phyloP scores from a whole-genome alignment of 345 rosid species.

The Turnera subulata region DNA sequence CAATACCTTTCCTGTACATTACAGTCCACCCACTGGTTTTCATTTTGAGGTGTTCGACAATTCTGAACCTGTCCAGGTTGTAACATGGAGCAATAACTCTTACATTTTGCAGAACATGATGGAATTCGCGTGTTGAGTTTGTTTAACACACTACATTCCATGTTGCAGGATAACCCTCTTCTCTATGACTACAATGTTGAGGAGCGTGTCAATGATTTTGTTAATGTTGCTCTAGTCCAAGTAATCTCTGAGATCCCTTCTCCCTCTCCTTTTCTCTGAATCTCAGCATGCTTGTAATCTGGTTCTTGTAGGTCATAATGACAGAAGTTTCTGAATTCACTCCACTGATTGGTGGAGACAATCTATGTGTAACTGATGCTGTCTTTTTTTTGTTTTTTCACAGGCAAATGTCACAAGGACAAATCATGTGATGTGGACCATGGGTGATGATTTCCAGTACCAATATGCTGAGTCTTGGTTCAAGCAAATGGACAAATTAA shows the following conservation, averaged over 20 bases:
- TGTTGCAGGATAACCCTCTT: not conserved
- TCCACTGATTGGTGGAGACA: not conserved
- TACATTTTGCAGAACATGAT: too few relatives aligned
- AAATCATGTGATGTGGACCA: conserved; percentile 1
- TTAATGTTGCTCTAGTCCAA: not conserved
- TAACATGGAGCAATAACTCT: not conserved
- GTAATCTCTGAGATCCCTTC: not conserved
- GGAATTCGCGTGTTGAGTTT: not conserved
- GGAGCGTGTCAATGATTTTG: not conserved
- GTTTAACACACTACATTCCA: not conserved
- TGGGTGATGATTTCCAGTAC: not conserved
- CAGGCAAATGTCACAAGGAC: not conserved
- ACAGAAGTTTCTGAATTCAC: not conserved
- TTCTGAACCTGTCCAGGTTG: not conserved
- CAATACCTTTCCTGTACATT: not conserved
- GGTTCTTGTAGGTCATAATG: not conserved
- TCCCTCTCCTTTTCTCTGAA: not conserved
- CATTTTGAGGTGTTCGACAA: not conserved
- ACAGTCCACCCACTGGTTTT: not conserved
- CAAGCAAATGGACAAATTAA: not conserved
- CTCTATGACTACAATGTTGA: not conserved
- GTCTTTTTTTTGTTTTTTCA: not conserved
- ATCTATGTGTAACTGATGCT: not conserved
- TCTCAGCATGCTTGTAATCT: not conserved
- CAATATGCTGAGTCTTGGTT: not conserved